Conservation (phyloP, 345 rosid genomes). For the Camelina hispida region DNA sequence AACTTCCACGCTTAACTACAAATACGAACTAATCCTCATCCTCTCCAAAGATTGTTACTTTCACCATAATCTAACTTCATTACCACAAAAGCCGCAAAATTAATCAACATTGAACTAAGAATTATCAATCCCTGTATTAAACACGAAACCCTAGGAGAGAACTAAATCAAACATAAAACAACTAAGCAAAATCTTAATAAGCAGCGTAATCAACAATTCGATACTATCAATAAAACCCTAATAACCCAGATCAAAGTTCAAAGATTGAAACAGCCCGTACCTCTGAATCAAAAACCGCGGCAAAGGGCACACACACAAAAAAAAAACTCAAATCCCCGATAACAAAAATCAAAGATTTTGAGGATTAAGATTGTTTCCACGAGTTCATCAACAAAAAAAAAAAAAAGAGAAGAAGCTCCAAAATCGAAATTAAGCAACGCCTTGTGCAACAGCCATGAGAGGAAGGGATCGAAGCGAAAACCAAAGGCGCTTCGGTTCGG, state of each 20-base stretch:
- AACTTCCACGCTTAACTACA: constrained; percentile 20
- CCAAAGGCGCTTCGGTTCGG: constrained; percentile 43
- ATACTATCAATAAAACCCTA: constrained; percentile 40
- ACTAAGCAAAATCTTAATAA: constrained; percentile 13
- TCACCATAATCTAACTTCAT: constrained; percentile 34
- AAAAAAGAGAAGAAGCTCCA: constrained; percentile 28
- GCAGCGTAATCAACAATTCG: constrained; percentile 27
- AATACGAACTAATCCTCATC: constrained; percentile 30
- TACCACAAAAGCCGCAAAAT: neutral
- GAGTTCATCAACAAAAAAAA: constrained; percentile 13
- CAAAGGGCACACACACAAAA: neutral
- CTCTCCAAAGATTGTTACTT: constrained; percentile 19
- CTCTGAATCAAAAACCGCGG: constrained; percentile 40
- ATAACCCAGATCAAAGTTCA: constrained; percentile 44
- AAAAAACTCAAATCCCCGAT: constrained; percentile 16
- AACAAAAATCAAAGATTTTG: constrained; percentile 29
- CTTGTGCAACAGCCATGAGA: constrained; percentile 56
- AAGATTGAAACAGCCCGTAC: constrained; percentile 42
- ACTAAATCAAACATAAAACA: constrained; percentile 30
- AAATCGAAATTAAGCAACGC: constrained; percentile 61
- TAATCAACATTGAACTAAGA: constrained; percentile 1
- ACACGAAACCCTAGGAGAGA: constrained; percentile 38
- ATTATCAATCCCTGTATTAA: neutral
- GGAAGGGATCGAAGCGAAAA: constrained; percentile 50
- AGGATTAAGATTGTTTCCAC: constrained; percentile 22